phyloP scores from a whole-genome alignment of 2,329 filamentous ascomycete species.

The Periglandula ipomoeae region DNA sequence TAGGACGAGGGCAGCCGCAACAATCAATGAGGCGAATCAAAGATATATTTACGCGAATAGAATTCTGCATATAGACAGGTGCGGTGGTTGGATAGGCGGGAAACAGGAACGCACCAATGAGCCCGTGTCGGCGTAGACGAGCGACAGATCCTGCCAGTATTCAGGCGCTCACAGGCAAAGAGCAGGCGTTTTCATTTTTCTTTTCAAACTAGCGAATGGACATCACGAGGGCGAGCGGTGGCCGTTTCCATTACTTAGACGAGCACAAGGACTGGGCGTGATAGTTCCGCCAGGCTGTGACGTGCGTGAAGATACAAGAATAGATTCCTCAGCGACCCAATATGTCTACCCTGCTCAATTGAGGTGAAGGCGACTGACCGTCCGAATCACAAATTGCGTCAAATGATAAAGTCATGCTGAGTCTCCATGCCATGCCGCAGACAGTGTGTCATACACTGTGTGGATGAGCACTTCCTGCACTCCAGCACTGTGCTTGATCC shows the following conservation, averaged over 20 bases:
- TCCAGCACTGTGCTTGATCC: background rate
- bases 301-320: background rate
- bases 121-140: background rate
- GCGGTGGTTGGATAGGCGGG: background rate
- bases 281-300: background rate
- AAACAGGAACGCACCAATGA: background rate
- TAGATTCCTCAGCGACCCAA: background rate
- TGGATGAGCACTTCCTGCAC: background rate
- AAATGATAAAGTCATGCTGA: background rate
- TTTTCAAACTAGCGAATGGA: background rate
- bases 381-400: too few species aligned
- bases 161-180: too few species aligned
- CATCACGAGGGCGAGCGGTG: background rate
- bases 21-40: slow-evolving; percentile 14
- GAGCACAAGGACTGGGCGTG: background rate
- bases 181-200: background rate
- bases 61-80: slow-evolving; percentile 30
- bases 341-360: too few species aligned
- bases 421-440: background rate
- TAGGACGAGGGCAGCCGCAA: slow-evolving; percentile 26
- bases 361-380: too few species aligned
- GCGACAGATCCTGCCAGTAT: too few species aligned
- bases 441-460: background rate
- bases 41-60: slow-evolving; percentile 16
- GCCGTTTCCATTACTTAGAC: background rate